phyloP scores from a whole-genome alignment of 768 basidiomycete species.

The Coprinellus micaceus region DNA sequence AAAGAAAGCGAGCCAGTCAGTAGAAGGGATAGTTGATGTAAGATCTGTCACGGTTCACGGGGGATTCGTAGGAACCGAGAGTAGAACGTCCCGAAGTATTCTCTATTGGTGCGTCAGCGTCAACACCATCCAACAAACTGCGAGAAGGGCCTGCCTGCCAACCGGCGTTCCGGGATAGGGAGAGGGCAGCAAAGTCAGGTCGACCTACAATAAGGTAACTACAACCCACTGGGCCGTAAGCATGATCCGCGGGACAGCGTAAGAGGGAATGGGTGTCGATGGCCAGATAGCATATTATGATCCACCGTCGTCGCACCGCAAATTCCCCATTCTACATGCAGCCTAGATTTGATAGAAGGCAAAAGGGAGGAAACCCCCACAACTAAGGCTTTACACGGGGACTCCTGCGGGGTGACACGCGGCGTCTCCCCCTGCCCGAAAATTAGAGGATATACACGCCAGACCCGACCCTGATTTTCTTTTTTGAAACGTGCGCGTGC shows the following conservation, averaged over 20 bases:
- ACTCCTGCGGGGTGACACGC: no score
- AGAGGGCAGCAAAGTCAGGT: neutral
- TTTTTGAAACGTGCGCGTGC: no score
- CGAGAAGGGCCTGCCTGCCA: neutral
- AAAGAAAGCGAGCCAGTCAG: neutral
- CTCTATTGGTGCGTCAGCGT: neutral
- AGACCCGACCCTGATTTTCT: no score
- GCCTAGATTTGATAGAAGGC: neutral
- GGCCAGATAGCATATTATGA: neutral
- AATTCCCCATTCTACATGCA: neutral
- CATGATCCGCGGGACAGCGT: neutral
- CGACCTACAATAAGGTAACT: neutral
- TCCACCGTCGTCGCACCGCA: neutral
- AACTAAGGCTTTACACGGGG: no score
- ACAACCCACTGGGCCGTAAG: neutral
- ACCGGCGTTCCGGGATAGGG: neutral
- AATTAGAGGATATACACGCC: no score
- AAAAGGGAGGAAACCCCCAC: no score
- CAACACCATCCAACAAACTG: neutral
- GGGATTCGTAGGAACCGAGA: slow-evolving; percentile 1
- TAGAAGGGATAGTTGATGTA: slow-evolving; percentile 1
- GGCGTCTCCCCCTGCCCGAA: no score
- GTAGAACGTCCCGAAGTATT: neutral
- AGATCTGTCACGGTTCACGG: slow-evolving; percentile 1
- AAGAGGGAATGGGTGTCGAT: neutral